Base-by-base conservation (phyloP, 257 asterid species). In the Hygrophila difformis region DNA sequence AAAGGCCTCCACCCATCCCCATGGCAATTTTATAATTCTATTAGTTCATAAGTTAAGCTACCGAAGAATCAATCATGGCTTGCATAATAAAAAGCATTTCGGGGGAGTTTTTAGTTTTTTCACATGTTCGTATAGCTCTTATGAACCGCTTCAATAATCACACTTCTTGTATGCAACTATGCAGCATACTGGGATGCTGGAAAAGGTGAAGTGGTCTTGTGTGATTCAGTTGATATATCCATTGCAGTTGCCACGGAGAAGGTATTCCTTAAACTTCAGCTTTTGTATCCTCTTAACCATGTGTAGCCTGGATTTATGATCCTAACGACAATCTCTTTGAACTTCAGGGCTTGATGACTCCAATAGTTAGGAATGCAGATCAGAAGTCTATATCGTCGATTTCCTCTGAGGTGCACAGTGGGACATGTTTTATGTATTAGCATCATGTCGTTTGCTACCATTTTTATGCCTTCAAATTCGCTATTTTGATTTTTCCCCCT, bases 221-320 rank as follows among this genome's bases (percentile, higher is more conserved):
- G 82, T 50, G 89, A 80, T 64, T 70, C 93, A n/a, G 85, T 91
- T 62, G 99, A 91, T 69, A 86, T 83, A 73, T 86, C 99, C 39
- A 73, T 91, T 66, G 99, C 99, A 33, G 97, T 91, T 59, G 99
- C 99, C 47, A 91, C 97, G 17, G 97, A 91, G 65, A 91, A 91
- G 99, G 97, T 83, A 72, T 15, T 48, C 26, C 61, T 29, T 66
- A 22, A 46, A 42, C 61, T 50, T 51, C 81, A 91, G 99, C n/a
- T n/a, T n/a, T n/a, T n/a, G n/a, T n/a, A n/a, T n/a, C n/a, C n/a
- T n/a, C n/a, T n/a, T n/a, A n/a, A 7, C 7, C 29, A 24, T 24
- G 5, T 2, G 7, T 39, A 48, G 33, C 55, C 35, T 39, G 50
- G 49, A 35, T 56, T 57, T 24, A 60, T 56, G 60, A 22, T 14